Conservation (phyloP, 2,329 filamentous ascomycete species). For the Cadophora luteo-olivacea region DNA sequence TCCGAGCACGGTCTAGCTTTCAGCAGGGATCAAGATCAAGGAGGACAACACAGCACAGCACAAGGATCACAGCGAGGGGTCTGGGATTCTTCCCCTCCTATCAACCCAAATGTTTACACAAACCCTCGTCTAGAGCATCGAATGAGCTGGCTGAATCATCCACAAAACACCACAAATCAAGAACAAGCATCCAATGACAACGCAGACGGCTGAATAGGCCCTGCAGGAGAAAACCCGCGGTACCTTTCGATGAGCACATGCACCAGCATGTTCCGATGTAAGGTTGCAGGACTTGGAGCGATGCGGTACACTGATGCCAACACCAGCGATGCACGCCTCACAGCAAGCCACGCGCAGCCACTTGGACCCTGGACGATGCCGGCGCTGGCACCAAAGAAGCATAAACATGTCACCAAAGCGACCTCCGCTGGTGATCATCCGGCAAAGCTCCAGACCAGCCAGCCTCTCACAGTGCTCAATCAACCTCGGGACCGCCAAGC, state of each 20-base stretch:
- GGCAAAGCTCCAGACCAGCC: background rate
- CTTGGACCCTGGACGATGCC: conserved; percentile 14
- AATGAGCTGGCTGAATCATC: conserved; percentile 10
- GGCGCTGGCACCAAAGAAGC: conserved; percentile 21
- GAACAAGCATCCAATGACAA: background rate
- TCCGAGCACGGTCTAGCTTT: background rate
- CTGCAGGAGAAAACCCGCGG: background rate
- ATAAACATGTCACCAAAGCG: conserved; percentile 12
- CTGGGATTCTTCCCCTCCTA: conserved; percentile 4
- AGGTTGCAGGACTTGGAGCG: background rate
- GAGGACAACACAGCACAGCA: conserved; percentile 12
- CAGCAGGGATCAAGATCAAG: background rate
- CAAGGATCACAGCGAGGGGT: background rate
- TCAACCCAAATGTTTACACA: background rate
- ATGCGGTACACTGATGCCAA: background rate
- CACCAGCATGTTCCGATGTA: conserved; percentile 5
- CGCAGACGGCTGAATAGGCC: background rate
- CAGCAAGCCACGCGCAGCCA: conserved; percentile 15
- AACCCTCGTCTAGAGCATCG: background rate
- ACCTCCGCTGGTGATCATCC: conserved; percentile 9
- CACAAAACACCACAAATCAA: background rate
- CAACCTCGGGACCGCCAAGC: background rate
- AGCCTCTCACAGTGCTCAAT: background rate
- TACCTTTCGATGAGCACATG: conserved; percentile 20
- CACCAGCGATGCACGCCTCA: conserved; percentile 18